phyloP scores from a whole-genome alignment of 495 filamentous ascomycete species.

The Entonaema liquescens region DNA sequence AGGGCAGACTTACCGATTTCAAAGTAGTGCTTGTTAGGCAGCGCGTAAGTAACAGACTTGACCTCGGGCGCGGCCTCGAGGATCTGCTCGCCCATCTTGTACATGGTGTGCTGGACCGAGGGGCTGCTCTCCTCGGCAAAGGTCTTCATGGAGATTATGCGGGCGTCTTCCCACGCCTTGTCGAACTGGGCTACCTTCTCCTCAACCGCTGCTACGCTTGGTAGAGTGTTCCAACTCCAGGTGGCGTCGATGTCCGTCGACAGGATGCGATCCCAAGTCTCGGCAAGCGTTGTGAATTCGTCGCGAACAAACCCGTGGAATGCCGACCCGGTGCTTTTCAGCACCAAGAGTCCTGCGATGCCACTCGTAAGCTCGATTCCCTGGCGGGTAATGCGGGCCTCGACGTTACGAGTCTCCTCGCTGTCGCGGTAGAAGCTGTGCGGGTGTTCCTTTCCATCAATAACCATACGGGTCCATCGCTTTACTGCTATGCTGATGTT shows the following conservation, averaged over 20 bases:
- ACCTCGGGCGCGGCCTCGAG: constrained; percentile 76
- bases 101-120: constrained; percentile 97
- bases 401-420: constrained; percentile 82
- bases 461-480: constrained; percentile 88
- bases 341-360: constrained; percentile 80
- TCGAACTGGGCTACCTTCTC: constrained; percentile 73
- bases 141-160: constrained; percentile 84
- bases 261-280: constrained; percentile 94
- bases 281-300: constrained; percentile 88
- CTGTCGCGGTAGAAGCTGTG: constrained; percentile 94
- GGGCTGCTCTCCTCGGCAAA: constrained; percentile 93
- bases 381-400: constrained; percentile 62
- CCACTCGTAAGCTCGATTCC: constrained; percentile 77
- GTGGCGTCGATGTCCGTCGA: constrained; percentile 87
- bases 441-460: constrained; percentile 93
- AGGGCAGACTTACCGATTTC: constrained; percentile 78
- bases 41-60: constrained; percentile 77
- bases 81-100: constrained; percentile 94
- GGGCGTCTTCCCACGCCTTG: constrained; percentile 75
- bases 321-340: constrained; percentile 96
- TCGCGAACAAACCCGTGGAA: constrained; percentile 95
- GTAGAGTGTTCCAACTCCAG: constrained; percentile 85
- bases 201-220: constrained; percentile 72
- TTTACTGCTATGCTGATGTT: constrained; percentile 83
- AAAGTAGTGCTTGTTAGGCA: constrained; percentile 99